Evolutionary conservation across 2,329 filamentous ascomycete species (phyloP).

Genomic region (Domatiomyces catenatus): DNA sequence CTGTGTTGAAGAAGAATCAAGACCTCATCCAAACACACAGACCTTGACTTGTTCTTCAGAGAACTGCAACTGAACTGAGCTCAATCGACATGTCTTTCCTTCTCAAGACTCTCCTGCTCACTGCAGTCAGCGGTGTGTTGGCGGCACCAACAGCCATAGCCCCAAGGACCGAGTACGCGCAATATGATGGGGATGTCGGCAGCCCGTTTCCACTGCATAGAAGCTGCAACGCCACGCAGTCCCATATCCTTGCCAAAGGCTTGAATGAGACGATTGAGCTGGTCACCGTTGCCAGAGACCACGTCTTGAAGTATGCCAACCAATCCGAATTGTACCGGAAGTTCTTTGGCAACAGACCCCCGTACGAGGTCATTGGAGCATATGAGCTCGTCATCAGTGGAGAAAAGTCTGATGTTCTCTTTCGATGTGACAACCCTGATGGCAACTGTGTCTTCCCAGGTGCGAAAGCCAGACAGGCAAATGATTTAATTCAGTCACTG

Average conservation of each 20-base stretch:
- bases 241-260: slow-evolving; percentile 38
- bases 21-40: neutral
- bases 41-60: neutral
- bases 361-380: slow-evolving; percentile 45
- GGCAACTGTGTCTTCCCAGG: slow-evolving; percentile 42
- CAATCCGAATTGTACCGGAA: slow-evolving; percentile 45
- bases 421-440: slow-evolving; percentile 56
- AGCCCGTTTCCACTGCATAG: slow-evolving; percentile 40
- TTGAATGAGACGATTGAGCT: slow-evolving; percentile 45
- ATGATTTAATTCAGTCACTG: slow-evolving; percentile 1
- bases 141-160: slow-evolving; percentile 1
- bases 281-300: slow-evolving; percentile 46
- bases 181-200: slow-evolving; percentile 25
- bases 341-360: slow-evolving; percentile 49
- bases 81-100: slow-evolving; percentile 1
- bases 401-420: slow-evolving; percentile 42
- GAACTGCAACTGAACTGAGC: neutral
- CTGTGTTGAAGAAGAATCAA: neutral
- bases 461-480: slow-evolving; percentile 11
- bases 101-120: slow-evolving; percentile 2
- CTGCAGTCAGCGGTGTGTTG: slow-evolving; percentile 2
- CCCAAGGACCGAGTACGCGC: neutral
- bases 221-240: slow-evolving; percentile 51
- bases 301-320: slow-evolving; percentile 36
- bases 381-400: slow-evolving; percentile 45